Conservation (phyloP, 805 yeast genomes). For the Candida rishiriensis region DNA sequence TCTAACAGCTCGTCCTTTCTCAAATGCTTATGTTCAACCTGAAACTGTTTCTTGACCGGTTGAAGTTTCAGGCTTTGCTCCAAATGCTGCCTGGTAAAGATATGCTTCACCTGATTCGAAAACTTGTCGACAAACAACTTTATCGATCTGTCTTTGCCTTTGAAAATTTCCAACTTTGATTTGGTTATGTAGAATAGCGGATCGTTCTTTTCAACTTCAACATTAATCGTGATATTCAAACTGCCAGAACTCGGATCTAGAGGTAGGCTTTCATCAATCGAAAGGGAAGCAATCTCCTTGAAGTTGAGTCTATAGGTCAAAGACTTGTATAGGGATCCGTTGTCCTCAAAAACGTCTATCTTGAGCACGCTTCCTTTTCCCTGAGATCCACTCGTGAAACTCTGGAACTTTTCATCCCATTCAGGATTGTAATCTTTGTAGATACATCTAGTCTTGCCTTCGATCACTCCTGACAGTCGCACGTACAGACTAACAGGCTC, state of each 20-base stretch:
- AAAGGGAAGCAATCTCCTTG: constrained; percentile 6
- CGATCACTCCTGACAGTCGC: constrained; percentile 18
- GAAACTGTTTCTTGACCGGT: constrained; percentile 15
- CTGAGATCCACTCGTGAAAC: constrained; percentile 10
- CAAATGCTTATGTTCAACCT: constrained; percentile 15
- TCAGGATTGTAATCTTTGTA: constrained; percentile 61
- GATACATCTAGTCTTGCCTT: constrained; percentile 56
- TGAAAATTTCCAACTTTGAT: constrained; percentile 58
- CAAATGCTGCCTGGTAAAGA: constrained; percentile 33
- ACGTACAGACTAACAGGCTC: constrained; percentile 25
- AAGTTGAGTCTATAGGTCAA: constrained; percentile 12
- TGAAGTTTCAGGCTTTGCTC: constrained; percentile 17
- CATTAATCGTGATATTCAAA: constrained; percentile 59
- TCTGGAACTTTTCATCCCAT: constrained; percentile 87
- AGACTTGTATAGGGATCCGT: constrained; percentile 14
- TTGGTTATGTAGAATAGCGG: constrained; percentile 78
- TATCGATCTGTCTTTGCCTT: constrained; percentile 64
- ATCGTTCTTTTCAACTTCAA: constrained; percentile 77
- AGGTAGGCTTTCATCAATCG: constrained; percentile 18
- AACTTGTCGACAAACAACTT: constrained; percentile 71
- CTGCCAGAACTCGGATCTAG: constrained; percentile 45
- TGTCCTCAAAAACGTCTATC: constrained; percentile 19
- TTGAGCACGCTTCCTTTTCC: constrained; percentile 2
- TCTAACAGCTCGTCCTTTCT: constrained; percentile 21
- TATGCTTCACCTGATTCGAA: constrained; percentile 49